Evolutionary conservation across 2,329 filamentous ascomycete species (phyloP), one percentile per base, ranked within the genome.

Genomic region (Stagonosporopsis chrysanthemi): DNA sequence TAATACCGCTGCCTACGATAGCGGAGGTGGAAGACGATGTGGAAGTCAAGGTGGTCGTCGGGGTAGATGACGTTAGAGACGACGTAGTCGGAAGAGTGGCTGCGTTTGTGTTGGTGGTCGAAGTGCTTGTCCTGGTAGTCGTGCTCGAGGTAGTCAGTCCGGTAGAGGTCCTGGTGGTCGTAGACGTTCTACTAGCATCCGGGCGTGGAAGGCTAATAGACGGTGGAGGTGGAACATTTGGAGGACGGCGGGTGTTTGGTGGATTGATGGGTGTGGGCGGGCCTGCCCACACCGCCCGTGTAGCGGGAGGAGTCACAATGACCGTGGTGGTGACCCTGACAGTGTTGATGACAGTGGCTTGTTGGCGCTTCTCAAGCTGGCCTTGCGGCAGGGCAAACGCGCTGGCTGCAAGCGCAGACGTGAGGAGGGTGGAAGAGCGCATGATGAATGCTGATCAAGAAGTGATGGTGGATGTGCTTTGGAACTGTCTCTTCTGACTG

Each of bases 391-490:
- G 55, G 24, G 70, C 71, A 26, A 72, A 42, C 52, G 63, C 64
- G 49, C 66, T 63, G n/a, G 66, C 48, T 29, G 64, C 71, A 51
- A 74, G 49, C 17, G 61, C 65, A 11, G 65, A 67, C 46, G 66
- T 56, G 45, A 74, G 52, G 50, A 73, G 53, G 45, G 69, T 14
- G 14, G 58, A 62, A 24, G 66, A 67, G 52, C 65, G 70, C 72
- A 75, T 75, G 23, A 45, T 67, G 47, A 57, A 51, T n/a, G 38
- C 41, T 48, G 33, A 19, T 36, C 48, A 62, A 53, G 41, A 56
- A 43, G 23, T 42, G 52, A 15, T 46, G 49, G 40, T 58, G 17
- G 12, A 45, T 48, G 36, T 53, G 52, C 8, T 48, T 36, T 42
- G 36, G 3, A 35, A 38, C 19, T 53, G 44, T 47, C 29, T 26